Conservation (phyloP, 768 basidiomycete genomes). For the Amanita muscaria region DNA sequence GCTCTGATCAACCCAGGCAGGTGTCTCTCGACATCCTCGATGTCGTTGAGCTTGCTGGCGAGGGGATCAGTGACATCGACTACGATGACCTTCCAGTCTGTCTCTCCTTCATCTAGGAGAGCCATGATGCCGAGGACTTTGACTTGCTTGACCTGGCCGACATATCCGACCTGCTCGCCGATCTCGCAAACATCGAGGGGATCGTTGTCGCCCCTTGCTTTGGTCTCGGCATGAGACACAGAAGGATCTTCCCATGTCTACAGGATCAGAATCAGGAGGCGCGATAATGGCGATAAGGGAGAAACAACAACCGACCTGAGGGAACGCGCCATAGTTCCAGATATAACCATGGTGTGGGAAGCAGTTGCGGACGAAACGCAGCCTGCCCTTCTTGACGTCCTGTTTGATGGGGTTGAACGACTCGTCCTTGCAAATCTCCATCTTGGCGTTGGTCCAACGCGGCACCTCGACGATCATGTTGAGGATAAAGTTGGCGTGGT, state of each 20-base stretch:
- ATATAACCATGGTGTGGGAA: conserved; percentile 99
- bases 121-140: conserved; percentile 99
- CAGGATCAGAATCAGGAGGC: conserved; percentile 7
- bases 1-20: conserved; percentile 94
- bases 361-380: conserved; percentile 98
- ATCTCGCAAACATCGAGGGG: conserved; percentile 99
- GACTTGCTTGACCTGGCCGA: conserved; percentile 98
- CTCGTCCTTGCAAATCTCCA: conserved; percentile 99
- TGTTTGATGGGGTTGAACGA: conserved; percentile 99
- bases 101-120: conserved; percentile 97
- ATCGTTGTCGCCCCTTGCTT: conserved; percentile 98
- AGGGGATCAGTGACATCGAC: conserved; percentile 95
- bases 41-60: conserved; percentile 93
- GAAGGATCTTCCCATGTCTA: conserved; percentile 98
- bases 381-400: conserved; percentile 92
- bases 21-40: conserved; percentile 98
- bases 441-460: conserved; percentile 99
- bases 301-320: conserved; percentile 54
- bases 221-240: conserved; percentile 86
- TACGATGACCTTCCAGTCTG: conserved; percentile 99
- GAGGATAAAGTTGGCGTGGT: conserved; percentile 89
- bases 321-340: conserved; percentile 99
- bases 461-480: conserved; percentile 99
- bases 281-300: too few species aligned
- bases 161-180: conserved; percentile 95